Conservation (phyloP, 495 filamentous ascomycete genomes). For the Penicillium daleae region DNA sequence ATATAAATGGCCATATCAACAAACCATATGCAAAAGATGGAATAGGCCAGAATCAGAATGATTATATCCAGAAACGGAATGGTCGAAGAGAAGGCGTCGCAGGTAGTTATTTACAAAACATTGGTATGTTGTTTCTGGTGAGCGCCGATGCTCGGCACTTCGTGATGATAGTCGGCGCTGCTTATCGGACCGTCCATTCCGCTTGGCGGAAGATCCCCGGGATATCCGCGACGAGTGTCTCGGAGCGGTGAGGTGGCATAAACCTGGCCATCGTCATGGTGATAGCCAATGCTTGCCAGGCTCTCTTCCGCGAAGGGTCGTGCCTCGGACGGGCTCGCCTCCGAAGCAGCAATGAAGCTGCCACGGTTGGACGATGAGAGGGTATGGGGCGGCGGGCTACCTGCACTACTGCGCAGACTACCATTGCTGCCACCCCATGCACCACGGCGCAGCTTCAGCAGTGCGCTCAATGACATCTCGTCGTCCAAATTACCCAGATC, state of each 20-base stretch:
- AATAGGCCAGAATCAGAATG: background rate
- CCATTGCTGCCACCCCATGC: constrained; percentile 83
- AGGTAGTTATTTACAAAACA: constrained; percentile 18
- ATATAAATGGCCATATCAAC: constrained; percentile 6
- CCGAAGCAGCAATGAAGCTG: constrained; percentile 42
- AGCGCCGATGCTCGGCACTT: constrained; percentile 19
- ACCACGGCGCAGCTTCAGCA: constrained; percentile 71
- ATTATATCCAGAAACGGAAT: constrained; percentile 21
- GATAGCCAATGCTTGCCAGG: constrained; percentile 13
- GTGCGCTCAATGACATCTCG: constrained; percentile 69
- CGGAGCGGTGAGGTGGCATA: constrained; percentile 23
- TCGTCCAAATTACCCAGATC: constrained; percentile 70
- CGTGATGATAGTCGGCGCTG: constrained; percentile 16
- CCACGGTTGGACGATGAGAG: constrained; percentile 39
- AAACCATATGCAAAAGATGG: constrained; percentile 15
- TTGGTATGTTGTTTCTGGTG: constrained; percentile 12
- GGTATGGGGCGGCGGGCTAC: constrained; percentile 55
- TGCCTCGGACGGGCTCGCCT: constrained; percentile 38
- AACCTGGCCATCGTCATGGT: constrained; percentile 19
- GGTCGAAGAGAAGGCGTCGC: background rate
- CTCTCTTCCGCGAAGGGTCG: constrained; percentile 24
- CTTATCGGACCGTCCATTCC: constrained; percentile 19
- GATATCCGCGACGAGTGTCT: constrained; percentile 10
- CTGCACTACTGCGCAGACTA: constrained; percentile 67
- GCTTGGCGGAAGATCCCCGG: constrained; percentile 28